A percentile compares a stretch with the other conserved stretches of the same genome.
Evolutionary conservation across 2,329 filamentous ascomycete genomes (phyloP).

Genomic region (Pseudogymnoascus sp.): DNA sequence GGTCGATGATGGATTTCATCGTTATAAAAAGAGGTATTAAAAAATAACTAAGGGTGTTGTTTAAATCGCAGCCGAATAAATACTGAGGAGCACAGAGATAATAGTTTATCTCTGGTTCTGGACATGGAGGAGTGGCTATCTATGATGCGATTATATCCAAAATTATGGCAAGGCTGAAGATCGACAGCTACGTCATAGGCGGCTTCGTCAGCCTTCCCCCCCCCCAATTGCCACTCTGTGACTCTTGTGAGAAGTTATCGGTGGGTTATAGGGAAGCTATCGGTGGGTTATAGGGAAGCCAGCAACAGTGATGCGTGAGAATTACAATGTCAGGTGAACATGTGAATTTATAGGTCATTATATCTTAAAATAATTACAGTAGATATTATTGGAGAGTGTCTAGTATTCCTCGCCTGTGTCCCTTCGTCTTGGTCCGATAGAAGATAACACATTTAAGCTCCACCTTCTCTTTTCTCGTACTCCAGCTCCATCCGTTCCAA

Average conservation of each 20-base stretch:
- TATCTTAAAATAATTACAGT: neutral
- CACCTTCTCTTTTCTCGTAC: neutral
- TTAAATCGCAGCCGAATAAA: neutral
- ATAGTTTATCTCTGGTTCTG: neutral
- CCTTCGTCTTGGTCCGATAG: neutral
- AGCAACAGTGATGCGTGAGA: neutral
- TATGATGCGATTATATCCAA: neutral
- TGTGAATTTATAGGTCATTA: neutral
- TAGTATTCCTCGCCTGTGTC: neutral
- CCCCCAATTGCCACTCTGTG: neutral
- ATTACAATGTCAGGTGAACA: neutral
- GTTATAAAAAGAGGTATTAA: neutral
- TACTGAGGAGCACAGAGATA: neutral
- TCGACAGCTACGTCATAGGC: neutral
- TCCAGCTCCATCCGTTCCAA: neutral
- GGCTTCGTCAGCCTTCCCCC: neutral
- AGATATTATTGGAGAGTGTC: neutral
- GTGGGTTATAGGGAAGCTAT: neutral
- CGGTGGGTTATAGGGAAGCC: neutral
- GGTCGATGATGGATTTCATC: slow-evolving; percentile 35
- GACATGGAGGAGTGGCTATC: neutral
- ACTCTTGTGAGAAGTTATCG: neutral
- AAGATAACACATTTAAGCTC: neutral
- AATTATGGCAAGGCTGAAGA: neutral
- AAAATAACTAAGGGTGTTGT: neutral